A percentile compares a stretch with the other conserved stretches of the same genome.
Evolutionary conservation across 2,329 filamentous ascomycete species (phyloP).

Genomic region (Metarhizium anisopliae): DNA sequence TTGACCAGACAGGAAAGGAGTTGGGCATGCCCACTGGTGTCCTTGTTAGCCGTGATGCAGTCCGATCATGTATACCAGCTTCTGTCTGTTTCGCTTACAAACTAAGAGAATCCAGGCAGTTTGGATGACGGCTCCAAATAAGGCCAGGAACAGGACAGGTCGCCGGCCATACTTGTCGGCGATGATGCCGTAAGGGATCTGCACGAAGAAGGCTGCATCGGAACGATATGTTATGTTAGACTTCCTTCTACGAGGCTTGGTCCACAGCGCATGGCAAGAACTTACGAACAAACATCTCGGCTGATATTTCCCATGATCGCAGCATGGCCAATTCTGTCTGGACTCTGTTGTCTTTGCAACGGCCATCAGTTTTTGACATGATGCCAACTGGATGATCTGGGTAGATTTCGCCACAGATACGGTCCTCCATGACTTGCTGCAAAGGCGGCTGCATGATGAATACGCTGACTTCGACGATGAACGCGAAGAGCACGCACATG

Average conservation of each 20-base stretch:
- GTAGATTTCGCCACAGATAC: conserved; percentile 42
- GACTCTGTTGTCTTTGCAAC: conserved; percentile 40
- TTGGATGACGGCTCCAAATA: conserved; percentile 22
- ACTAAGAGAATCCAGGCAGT: conserved; percentile 20
- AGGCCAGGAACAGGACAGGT: conserved; percentile 28
- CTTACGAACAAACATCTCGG: conserved; percentile 38
- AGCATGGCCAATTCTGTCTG: conserved; percentile 44
- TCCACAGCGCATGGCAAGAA: conserved; percentile 3
- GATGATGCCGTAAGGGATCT: conserved; percentile 37
- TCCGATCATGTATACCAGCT: not conserved
- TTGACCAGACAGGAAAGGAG: conserved; percentile 30
- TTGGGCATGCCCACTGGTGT: conserved; percentile 25
- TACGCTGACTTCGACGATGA: conserved; percentile 33
- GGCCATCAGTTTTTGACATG: conserved; percentile 24
- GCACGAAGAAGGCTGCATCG: conserved; percentile 27
- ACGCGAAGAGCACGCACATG: conserved; percentile 28
- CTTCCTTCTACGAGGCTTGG: not conserved
- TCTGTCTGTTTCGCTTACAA: conserved; percentile 16
- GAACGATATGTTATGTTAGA: not conserved
- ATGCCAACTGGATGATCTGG: conserved; percentile 26
- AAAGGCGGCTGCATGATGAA: conserved; percentile 30
- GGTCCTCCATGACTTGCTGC: conserved; percentile 42
- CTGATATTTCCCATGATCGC: conserved; percentile 34
- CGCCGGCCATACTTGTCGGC: conserved; percentile 37
- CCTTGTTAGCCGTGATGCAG: not conserved